phyloP scores from a whole-genome alignment of 2,329 filamentous ascomycete genomes.

The Aspergillus ibericus region DNA sequence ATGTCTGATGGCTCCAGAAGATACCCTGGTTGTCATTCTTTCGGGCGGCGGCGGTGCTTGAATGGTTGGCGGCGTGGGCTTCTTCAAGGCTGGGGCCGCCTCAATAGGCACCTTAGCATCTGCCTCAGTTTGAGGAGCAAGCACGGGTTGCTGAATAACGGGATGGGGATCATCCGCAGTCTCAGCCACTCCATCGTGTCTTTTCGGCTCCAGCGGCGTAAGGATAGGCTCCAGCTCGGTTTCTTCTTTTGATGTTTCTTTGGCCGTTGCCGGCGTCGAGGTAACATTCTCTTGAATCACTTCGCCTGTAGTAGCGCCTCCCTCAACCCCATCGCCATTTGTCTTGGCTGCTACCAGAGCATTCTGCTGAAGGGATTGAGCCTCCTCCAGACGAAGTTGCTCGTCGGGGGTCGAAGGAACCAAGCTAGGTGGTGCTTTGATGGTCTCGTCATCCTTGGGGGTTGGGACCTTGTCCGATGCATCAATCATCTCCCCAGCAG shows the following conservation, averaged over 20 bases:
- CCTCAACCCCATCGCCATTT: constrained; percentile 18
- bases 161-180: constrained; percentile 15
- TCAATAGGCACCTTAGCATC: constrained; percentile 12
- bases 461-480: constrained; percentile 46
- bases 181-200: constrained; percentile 12
- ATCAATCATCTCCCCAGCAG: constrained; percentile 60
- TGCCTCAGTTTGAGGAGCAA: constrained; percentile 14
- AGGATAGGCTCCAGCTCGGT: constrained; percentile 11
- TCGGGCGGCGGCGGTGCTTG: constrained; percentile 43
- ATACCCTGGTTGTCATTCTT: constrained; percentile 68
- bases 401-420: constrained; percentile 58
- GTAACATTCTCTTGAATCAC: constrained; percentile 27
- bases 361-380: constrained; percentile 44
- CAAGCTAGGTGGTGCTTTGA: constrained; percentile 26
- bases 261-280: constrained; percentile 8
- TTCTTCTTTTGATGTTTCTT: constrained; percentile 22
- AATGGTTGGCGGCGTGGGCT: constrained; percentile 24
- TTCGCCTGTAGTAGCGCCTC: constrained; percentile 24
- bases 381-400: constrained; percentile 58
- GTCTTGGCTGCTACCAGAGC: constrained; percentile 22
- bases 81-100: constrained; percentile 26
- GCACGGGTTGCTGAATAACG: constrained; percentile 13
- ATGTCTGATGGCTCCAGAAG: constrained; percentile 68
- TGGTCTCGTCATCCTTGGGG: constrained; percentile 24
- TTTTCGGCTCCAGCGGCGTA: constrained; percentile 14